Base-by-base conservation (phyloP, 306 rosid species). In the Sicyos edulis region DNA sequence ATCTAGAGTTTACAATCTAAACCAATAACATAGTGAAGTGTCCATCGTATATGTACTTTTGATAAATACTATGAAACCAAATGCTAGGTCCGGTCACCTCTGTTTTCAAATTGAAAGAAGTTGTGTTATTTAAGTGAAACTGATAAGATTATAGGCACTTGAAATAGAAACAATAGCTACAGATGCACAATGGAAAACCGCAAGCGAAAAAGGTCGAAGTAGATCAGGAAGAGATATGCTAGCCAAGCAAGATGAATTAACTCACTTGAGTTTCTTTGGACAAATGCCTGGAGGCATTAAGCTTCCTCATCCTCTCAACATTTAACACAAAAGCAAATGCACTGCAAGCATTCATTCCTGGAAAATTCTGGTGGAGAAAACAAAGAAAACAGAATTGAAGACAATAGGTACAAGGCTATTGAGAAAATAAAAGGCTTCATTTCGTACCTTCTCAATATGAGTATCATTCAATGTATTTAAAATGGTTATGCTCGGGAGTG, bases 201-300 rank as follows among this genome's bases (percentile, higher is more conserved):
- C 37, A 12, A 59, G 65, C 5, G 49, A 14, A 54, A 56, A 21
- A n/a, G 14, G 37, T 34, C 12, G 52, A 32, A 32, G 40, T 56
- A 6, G 17, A 40, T 44, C 45, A 72, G 10, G 17, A 22, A 22
- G 40, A 42, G 56, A 56, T 7, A 47, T 29, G 54, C 8, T 24
- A 16, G 54, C 42, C 40, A 20, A 50, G 58, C 70, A 59, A 15
- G 62, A 62, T 51, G 71, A 67, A 60, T 60, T 42, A 66, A 74
- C 78, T 74, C 82, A 91, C 99, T 83, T 91, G 99, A 56, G 88
- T 89, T 87, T 87, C 91, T 80, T 65, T 87, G 47, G 85, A 80
- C 75, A 91, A 72, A 83, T 78, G 74, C 80, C 78, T 83, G 71
- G 79, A 81, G 71, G 78, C 87, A 70, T 70, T 52, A 76, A 78